Base-by-base conservation (phyloP, 176 grass and related monocot genomes). In the Zea luxurians region DNA sequence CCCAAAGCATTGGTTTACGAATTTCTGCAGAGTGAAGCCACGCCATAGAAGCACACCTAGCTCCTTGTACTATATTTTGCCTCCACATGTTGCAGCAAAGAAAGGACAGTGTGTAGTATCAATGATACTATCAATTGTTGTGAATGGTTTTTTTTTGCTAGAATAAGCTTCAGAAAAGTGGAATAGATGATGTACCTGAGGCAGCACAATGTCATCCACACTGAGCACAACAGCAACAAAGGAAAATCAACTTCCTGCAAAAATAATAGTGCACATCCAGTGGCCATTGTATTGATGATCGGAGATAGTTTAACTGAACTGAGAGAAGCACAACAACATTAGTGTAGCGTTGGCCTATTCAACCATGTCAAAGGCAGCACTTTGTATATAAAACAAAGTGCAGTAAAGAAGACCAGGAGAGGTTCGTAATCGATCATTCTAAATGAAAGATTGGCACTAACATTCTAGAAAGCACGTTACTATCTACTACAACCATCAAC, bases 1-100 rank as follows among this genome's bases (percentile, higher is more conserved):
- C 2, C 96, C 92, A 71, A 99, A 99, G 72, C 88, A 93, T 75
- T 99, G 92, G 40, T 99, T 93, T 64, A 92, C 86, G 79, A 99
- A 95, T 82, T 99, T 92, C 81, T 99, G 92, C 53, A 95, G 55
- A 2, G 92, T 95, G 86, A 95, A 99, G 65, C 96, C 96, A 15
- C 92, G 89, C 96, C 96, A 99, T 35, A 95, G 73, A 72, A 95
- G 93, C 50, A 99, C 81, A 66, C 96, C 96, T 6, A 90, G 96
- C 50, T 99, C 96, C 83, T 92, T 93, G 73, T 99, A 95, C 96
- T 99, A 86, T n/a, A 90, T 79, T 70, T 75, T 2, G 73, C 64
- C 49, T 89, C 76, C 81, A 9, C 8, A 40, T 73, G 63, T 76
- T 64, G 48, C 82, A 76, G 48, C 18, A 2, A 77, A 81, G 35